Conservation (phyloP, 345 rosid species). For the Eucalyptus tenuipes region DNA sequence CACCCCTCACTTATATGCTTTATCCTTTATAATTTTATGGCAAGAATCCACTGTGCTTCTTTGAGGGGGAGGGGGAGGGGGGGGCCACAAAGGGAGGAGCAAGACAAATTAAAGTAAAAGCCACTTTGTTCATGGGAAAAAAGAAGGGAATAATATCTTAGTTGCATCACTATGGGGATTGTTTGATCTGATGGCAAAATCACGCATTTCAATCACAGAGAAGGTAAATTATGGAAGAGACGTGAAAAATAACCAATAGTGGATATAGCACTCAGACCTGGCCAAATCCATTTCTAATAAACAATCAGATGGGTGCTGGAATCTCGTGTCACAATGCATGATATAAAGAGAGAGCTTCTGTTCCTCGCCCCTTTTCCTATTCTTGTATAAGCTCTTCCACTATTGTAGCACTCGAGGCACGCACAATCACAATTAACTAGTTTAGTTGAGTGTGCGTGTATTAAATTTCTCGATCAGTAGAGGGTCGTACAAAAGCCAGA, state of each 20-base stretch:
- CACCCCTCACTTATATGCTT: background rate
- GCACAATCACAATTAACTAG: background rate
- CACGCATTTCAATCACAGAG: background rate
- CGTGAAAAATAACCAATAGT: background rate
- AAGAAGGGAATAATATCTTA: background rate
- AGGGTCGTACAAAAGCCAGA: background rate
- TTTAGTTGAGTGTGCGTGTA: background rate
- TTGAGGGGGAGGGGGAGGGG: background rate
- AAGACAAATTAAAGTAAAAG: background rate
- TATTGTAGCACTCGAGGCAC: background rate
- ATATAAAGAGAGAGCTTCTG: background rate
- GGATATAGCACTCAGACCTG: background rate
- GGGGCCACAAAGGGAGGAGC: background rate
- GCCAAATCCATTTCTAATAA: background rate
- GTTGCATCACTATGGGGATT: background rate
- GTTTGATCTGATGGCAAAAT: background rate
- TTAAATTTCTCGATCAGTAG: background rate
- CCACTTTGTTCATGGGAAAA: background rate
- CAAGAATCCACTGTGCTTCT: background rate
- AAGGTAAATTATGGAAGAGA: background rate
- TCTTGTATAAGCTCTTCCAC: background rate
- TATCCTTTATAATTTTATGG: background rate
- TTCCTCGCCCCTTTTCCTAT: background rate
- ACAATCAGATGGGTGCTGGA: background rate
- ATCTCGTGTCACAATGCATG: background rate